Evolutionary conservation across 2,329 filamentous ascomycete species (phyloP).

Genomic region (Drechslerella dactyloides): DNA sequence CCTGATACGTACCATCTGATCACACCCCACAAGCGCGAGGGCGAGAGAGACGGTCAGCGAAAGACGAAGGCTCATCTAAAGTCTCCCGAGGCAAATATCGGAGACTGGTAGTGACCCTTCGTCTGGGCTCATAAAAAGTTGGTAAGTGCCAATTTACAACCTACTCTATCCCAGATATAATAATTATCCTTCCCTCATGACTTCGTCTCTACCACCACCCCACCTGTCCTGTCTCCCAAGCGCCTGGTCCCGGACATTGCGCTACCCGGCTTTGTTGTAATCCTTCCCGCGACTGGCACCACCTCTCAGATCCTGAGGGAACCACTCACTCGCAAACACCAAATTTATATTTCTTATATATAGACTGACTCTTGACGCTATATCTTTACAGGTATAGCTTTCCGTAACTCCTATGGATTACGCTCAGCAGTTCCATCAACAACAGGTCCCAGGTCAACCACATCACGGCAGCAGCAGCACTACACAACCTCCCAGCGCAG

Average conservation of each 20-base stretch:
- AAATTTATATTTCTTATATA: slow-evolving; percentile 23
- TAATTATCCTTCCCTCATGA: slow-evolving; percentile 27
- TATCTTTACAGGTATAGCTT: slow-evolving; percentile 52
- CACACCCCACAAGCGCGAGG: slow-evolving; percentile 28
- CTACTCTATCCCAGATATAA: slow-evolving; percentile 8
- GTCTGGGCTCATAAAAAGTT: slow-evolving; percentile 50
- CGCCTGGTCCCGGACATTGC: slow-evolving; percentile 41
- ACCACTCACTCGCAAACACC: neutral
- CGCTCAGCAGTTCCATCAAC: slow-evolving; percentile 51
- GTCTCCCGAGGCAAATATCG: slow-evolving; percentile 49
- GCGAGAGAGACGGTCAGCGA: slow-evolving; percentile 37
- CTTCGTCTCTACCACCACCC: slow-evolving; percentile 27
- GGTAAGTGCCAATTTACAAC: slow-evolving; percentile 37
- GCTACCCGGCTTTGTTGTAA: slow-evolving; percentile 44
- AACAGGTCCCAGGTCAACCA: slow-evolving; percentile 49
- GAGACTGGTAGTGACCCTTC: slow-evolving; percentile 51
- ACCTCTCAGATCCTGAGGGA: slow-evolving; percentile 37
- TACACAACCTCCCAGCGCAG: slow-evolving; percentile 39
- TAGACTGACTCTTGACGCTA: slow-evolving; percentile 41
- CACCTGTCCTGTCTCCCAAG: slow-evolving; percentile 9
- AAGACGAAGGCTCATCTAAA: slow-evolving; percentile 51
- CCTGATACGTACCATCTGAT: slow-evolving; percentile 49
- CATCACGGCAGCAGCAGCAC: slow-evolving; percentile 47
- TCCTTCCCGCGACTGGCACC: slow-evolving; percentile 34
- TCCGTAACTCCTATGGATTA: slow-evolving; percentile 52